Base-by-base conservation (phyloP, 176 grass and related monocot species). In the Musa acuminata region DNA sequence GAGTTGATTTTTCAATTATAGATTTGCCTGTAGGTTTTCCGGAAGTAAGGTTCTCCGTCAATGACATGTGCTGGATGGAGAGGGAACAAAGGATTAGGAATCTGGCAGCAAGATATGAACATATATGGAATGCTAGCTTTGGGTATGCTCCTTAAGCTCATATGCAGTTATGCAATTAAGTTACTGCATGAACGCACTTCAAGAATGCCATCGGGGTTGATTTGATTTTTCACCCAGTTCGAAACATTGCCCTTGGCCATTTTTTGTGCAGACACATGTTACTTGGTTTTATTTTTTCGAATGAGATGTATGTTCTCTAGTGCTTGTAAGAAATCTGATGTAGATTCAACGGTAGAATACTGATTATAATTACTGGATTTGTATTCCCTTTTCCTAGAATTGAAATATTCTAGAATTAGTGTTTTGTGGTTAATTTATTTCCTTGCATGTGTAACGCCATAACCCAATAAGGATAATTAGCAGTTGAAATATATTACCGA, bases 11-110 rank as follows among this genome's bases (percentile, higher is more conserved):
- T 68, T 62, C 23, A 49, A 23, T 51, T 80, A 82, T 75, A 16
- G 13, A 58, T 48, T 75, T 75, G 9, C 29, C 11, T 71, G 43
- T 26, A 98, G 95, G 82, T 82, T 60, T 77, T 82, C 24, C 77
- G 63, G 89, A 67, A 77, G 80, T 91, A 81, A 75, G 78, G 1
- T 91, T 93, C 82, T 77, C 27, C 79, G 52, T 90, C 62, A 77
- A 52, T 66, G 95, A 98, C 80, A 21, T 55, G 14, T 69, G 87
- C 16, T 93, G 87, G 87, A 79, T 89, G 77, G 77, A 55, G 72
- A 93, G 80, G 81, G 84, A 93, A 68, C 71, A 98, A 53, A 85
- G 78, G 68, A 93, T 98, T 63, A 91, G 75, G 75, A 80, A 84
- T 85, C 84, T 98, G 53, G 80, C 84, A 49, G 75, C 73, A 82